phyloP scores from a whole-genome alignment of 805 yeast genomes.

The Starmerella cellae region DNA sequence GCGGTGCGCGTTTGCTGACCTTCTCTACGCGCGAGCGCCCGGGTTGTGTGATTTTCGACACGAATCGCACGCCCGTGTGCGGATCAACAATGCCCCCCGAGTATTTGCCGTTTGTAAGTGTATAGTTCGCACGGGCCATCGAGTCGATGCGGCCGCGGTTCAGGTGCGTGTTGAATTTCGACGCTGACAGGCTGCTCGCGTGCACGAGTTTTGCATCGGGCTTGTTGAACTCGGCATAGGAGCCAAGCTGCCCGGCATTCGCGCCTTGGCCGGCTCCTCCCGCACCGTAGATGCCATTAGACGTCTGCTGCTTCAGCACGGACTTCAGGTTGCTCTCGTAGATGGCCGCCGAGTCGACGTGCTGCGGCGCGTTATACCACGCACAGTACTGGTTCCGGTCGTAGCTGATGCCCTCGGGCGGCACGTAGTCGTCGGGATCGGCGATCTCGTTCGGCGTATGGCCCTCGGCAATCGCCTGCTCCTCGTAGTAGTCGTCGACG shows the following conservation, averaged over 20 bases:
- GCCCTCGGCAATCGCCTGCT: conserved; percentile 40
- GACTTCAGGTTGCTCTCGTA: conserved; percentile 23
- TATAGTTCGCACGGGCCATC: not conserved
- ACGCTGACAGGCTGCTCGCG: conserved; percentile 75
- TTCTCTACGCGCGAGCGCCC: conserved; percentile 25
- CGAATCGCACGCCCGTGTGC: conserved; percentile 70
- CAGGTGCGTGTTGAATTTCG: conserved; percentile 54
- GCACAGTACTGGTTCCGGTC: conserved; percentile 41
- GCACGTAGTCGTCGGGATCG: conserved; percentile 44
- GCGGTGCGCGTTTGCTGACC: not conserved
- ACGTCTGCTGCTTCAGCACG: conserved; percentile 21
- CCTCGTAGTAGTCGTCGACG: conserved; percentile 80
- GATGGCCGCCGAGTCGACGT: conserved; percentile 26
- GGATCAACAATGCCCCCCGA: conserved; percentile 40
- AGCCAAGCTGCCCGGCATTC: not conserved
- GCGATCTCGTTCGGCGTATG: conserved; percentile 60
- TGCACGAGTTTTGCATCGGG: conserved; percentile 38
- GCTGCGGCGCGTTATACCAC: conserved; percentile 38
- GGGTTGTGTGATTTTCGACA: conserved; percentile 69
- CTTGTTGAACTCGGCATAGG: not conserved
- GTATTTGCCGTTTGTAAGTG: not conserved
- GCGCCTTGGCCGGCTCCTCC: conserved; percentile 4
- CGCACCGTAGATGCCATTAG: conserved; percentile 1
- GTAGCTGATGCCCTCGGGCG: conserved; percentile 33
- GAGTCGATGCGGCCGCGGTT: conserved; percentile 36